phyloP scores from a whole-genome alignment of 441 rosid genomes.

The Geranium incanum region DNA sequence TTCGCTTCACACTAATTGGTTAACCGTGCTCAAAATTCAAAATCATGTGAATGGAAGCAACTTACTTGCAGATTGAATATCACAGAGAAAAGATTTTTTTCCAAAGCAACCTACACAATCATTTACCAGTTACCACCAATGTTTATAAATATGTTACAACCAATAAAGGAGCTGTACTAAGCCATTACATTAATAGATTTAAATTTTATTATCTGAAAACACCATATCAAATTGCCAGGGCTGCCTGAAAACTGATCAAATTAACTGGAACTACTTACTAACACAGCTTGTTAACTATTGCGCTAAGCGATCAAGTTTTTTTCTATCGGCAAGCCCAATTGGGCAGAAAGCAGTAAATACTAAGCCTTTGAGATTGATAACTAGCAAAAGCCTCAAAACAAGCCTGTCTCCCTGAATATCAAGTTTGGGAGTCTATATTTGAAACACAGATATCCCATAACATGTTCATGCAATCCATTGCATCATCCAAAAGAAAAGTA shows the following conservation, averaged over 20 bases:
- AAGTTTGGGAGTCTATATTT: slow-evolving; percentile 4
- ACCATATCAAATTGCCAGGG: background rate
- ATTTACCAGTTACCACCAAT: slow-evolving; percentile 14
- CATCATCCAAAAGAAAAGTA: background rate
- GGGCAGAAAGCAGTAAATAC: no score
- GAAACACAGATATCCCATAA: background rate
- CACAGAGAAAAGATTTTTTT: slow-evolving; percentile 78
- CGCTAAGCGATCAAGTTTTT: background rate
- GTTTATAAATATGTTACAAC: slow-evolving; percentile 7
- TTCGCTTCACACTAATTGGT: slow-evolving; percentile 14
- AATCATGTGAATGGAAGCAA: slow-evolving; percentile 22
- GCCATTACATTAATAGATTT: slow-evolving; percentile 7
- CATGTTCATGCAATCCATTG: background rate
- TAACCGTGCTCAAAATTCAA: slow-evolving; percentile 13
- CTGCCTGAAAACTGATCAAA: background rate
- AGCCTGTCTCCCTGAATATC: slow-evolving; percentile 2
- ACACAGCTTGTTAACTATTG: background rate
- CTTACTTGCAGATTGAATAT: slow-evolving; percentile 93
- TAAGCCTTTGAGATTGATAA: background rate
- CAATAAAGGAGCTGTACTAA: slow-evolving; percentile 1
- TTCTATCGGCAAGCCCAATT: no score
- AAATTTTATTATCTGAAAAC: slow-evolving; percentile 12
- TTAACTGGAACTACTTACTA: background rate
- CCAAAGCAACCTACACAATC: slow-evolving; percentile 72
- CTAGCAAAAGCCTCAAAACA: background rate